These are phyloP conservation scores for Curvularia sp. DNA, from an alignment of 2,329 filamentous ascomycete species.

Conservation along the genomic window DNA sequence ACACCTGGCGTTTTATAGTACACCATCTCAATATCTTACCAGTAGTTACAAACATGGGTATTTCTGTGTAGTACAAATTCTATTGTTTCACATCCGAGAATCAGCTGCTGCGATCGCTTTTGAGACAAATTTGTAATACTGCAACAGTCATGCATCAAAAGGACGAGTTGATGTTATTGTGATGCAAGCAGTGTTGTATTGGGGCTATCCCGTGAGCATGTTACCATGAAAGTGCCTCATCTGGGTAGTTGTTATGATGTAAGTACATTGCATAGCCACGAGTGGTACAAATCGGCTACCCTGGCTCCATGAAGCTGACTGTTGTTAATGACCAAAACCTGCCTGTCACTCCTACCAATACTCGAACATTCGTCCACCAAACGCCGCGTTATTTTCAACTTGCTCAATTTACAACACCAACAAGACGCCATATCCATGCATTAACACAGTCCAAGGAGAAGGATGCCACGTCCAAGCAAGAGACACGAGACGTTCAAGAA, in stretches of 20 bases:
- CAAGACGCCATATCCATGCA: conserved; percentile 18
- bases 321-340: not conserved
- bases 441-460: not conserved
- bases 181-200: not conserved
- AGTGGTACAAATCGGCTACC: not conserved
- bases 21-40: too few relatives aligned
- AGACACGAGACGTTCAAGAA: conserved; percentile 2
- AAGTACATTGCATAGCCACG: conserved; percentile 1
- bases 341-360: not conserved
- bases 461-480: not conserved
- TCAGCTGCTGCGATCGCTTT: not conserved
- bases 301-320: not conserved
- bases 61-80: too few relatives aligned
- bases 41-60: too few relatives aligned
- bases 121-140: not conserved
- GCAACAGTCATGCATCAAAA: not conserved
- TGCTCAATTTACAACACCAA: not conserved
- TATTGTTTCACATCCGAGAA: not conserved
- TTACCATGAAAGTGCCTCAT: too few relatives aligned
- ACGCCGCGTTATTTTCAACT: conserved; percentile 6
- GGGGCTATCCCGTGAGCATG: too few relatives aligned
- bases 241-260: not conserved
- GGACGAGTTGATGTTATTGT: not conserved
- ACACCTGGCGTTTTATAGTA: too few relatives aligned
- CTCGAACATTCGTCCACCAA: conserved; percentile 1